Evolutionary conservation across 306 rosid genomes (phyloP).

Genomic region (Cotoneaster glaucophyllus): DNA sequence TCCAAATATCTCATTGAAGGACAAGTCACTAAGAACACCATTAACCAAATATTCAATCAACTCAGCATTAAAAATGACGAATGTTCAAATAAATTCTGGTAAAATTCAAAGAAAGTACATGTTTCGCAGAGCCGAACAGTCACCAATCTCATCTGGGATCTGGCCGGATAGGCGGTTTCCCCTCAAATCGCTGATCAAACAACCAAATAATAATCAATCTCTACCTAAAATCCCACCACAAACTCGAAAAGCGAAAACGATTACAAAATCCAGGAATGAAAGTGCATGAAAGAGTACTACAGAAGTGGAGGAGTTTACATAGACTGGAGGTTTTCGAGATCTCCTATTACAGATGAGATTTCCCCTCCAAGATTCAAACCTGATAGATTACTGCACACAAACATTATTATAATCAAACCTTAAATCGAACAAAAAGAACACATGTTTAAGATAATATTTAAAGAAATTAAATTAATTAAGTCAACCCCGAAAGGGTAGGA

Average conservation of each 20-base stretch:
- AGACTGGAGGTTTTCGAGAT: slow-evolving; percentile 59
- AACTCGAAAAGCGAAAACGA: not conserved
- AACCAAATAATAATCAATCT: not conserved
- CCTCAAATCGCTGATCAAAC: slow-evolving; percentile 62
- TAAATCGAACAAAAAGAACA: not conserved
- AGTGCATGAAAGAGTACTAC: not conserved
- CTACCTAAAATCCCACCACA: not conserved
- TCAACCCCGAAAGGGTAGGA: not conserved
- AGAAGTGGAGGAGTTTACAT: slow-evolving; percentile 36
- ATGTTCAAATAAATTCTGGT: not conserved
- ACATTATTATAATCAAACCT: not conserved
- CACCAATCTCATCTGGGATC: slow-evolving; percentile 99
- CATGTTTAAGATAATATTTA: not conserved
- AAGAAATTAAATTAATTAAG: not conserved
- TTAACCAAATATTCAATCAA: not conserved
- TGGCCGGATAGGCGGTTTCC: slow-evolving; percentile 84
- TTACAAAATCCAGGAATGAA: not conserved
- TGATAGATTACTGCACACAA: slow-evolving; percentile 68
- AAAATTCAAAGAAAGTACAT: slow-evolving; percentile 41
- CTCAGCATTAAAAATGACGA: not conserved
- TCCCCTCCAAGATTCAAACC: slow-evolving; percentile 87
- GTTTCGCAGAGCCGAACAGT: slow-evolving; percentile 59
- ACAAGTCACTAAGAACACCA: slow-evolving; percentile 50
- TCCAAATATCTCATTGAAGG: slow-evolving; percentile 74
- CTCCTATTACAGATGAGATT: slow-evolving; percentile 82